Evolutionary conservation across 2,329 filamentous ascomycete species (phyloP).

Genomic region (Fusarium abutilonis): DNA sequence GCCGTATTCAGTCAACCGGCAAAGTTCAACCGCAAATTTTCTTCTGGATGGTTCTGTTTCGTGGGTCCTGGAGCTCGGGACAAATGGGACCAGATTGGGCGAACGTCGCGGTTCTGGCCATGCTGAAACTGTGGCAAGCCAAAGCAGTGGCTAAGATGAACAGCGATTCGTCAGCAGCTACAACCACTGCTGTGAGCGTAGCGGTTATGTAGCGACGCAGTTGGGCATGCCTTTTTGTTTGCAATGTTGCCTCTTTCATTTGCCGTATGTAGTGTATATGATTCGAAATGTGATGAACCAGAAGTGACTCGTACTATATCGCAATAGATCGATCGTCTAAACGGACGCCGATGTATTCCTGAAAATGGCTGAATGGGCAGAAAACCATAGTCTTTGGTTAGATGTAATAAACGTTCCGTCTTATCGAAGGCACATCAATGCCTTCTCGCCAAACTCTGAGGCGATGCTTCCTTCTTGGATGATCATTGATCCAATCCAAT

Average conservation of each 20-base stretch:
- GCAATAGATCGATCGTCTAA: background rate
- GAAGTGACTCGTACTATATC: background rate
- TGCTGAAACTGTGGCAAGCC: constrained; percentile 14
- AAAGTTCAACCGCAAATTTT: background rate
- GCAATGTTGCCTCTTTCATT: background rate
- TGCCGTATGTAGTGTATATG: background rate
- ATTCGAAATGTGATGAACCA: background rate
- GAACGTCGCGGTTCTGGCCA: constrained; percentile 8
- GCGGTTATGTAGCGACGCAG: background rate
- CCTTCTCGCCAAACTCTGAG: constrained; percentile 79
- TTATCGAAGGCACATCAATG: constrained; percentile 77
- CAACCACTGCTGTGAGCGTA: background rate
- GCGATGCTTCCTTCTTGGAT: constrained; percentile 76
- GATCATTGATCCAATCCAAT: constrained; percentile 83
- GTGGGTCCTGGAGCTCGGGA: constrained; percentile 2
- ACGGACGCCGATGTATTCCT: background rate
- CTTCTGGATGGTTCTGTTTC: constrained; percentile 10
- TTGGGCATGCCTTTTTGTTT: background rate
- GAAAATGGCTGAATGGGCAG: background rate
- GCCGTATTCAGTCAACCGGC: constrained; percentile 12
- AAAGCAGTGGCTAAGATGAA: constrained; percentile 4
- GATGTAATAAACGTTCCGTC: background rate
- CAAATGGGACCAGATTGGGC: constrained; percentile 9
- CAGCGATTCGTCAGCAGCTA: background rate
- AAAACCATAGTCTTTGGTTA: background rate